Evolutionary conservation across 108 stramenopile species (phyloP).

Genomic region (Fragilariopsis cylindrus): DNA sequence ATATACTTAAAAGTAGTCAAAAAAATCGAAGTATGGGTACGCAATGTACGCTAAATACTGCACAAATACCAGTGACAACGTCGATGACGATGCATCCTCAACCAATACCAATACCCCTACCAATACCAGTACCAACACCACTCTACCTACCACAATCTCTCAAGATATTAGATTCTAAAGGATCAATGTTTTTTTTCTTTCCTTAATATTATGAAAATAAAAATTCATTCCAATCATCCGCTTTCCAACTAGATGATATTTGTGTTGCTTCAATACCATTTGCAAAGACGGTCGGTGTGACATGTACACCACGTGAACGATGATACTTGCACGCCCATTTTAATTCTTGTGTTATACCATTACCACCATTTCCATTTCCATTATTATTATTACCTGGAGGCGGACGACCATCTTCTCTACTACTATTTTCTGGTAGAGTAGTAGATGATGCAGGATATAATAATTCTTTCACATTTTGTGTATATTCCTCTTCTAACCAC

Average conservation of each 20-base stretch:
- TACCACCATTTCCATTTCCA: slow-evolving; percentile 18
- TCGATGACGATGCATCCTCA: too few relatives aligned
- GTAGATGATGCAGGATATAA: not conserved
- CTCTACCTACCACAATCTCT: too few relatives aligned
- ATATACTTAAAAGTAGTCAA: too few relatives aligned
- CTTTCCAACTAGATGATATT: slow-evolving; percentile 37
- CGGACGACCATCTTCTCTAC: too few relatives aligned
- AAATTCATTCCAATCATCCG: slow-evolving; percentile 35
- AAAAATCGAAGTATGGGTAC: too few relatives aligned
- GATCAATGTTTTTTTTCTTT: too few relatives aligned
- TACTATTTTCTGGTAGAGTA: too few relatives aligned
- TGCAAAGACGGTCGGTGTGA: slow-evolving; percentile 54
- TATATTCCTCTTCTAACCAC: not conserved
- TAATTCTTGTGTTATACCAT: slow-evolving; percentile 34
- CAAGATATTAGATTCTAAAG: too few relatives aligned
- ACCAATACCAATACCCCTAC: too few relatives aligned
- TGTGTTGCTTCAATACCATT: slow-evolving; percentile 47
- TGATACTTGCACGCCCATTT: slow-evolving; percentile 47
- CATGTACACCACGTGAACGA: slow-evolving; percentile 48
- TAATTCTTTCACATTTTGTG: not conserved
- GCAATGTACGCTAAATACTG: too few relatives aligned
- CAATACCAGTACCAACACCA: too few relatives aligned
- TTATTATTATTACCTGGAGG: not conserved
- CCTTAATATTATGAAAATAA: not conserved
- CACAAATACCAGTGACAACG: too few relatives aligned